Percentiles rank a stretch among this genome's conserved stretches.
Conservation (phyloP, 768 basidiomycete genomes). For the Melanogaster broomeanus region DNA sequence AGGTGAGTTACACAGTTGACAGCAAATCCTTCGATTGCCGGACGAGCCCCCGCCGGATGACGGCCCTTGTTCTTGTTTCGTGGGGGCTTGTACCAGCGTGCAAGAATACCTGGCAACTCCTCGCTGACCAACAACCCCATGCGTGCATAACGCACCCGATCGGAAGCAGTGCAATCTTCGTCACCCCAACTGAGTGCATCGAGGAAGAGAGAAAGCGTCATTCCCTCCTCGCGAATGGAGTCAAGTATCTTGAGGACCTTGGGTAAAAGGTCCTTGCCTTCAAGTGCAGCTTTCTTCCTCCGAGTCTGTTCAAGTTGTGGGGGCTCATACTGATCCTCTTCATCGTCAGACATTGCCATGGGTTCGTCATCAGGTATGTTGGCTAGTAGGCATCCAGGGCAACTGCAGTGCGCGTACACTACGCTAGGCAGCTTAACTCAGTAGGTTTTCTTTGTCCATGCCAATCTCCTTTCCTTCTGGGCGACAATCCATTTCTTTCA, state of each 20-base stretch:
- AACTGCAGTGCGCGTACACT: too few species aligned
- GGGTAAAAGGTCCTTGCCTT: neutral
- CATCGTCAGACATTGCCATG: neutral
- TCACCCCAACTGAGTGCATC: constrained; percentile 8
- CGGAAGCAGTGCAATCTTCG: neutral
- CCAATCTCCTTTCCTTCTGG: too few species aligned
- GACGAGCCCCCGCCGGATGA: constrained; percentile 15
- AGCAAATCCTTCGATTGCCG: constrained; percentile 20
- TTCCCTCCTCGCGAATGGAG: neutral
- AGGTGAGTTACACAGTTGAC: neutral
- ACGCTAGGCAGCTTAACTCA: too few species aligned
- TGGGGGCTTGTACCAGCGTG: constrained; percentile 29
- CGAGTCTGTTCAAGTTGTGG: constrained; percentile 1
- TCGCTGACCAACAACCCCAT: constrained; percentile 19
- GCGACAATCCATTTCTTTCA: too few species aligned
- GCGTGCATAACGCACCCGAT: constrained; percentile 8
- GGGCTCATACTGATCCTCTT: neutral
- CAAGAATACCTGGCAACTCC: constrained; percentile 19
- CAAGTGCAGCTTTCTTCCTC: constrained; percentile 6
- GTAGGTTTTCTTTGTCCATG: too few species aligned
- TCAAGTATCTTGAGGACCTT: neutral
- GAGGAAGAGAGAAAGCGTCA: neutral
- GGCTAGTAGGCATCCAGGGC: neutral
- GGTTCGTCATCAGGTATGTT: neutral
- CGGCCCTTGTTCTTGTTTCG: constrained; percentile 8